Evolutionary conservation across 202 grass and related monocot species (phyloP), one percentile per base, ranked within the genome.

Genomic region (Carex sylvatica): DNA sequence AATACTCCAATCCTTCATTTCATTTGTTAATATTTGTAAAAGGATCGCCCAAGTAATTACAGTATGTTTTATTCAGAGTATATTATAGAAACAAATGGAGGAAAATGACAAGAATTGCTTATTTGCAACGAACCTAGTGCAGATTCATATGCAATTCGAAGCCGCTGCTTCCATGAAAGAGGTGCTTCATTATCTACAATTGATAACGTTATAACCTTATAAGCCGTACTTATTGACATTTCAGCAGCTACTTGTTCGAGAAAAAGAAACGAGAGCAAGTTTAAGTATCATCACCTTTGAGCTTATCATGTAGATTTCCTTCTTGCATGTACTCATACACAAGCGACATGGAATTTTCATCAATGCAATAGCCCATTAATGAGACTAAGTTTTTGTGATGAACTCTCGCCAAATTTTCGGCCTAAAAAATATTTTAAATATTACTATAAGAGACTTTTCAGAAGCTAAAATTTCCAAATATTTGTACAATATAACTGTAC

Each of bases 241-340:
- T 69, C 16, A 8, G 6, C 38, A 13, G 2, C 12, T 19, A 18
- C 5, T 16, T 8, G 0, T 70, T 47, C 1, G 36, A 18, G 6
- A 31, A 70, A 70, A 10, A 14, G 2, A 44, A 7, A 22, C 9
- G 47, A 22, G 22, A 23, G n/a, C n/a, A 47, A 71, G 18, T 18
- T 52, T 15, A 6, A 15, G 15, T 46, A 40, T 61, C 58, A 18
- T 61, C n/a, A 85, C 83, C 61, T 85, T 4, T 61, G 20, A 90
- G 84, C 79, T 87, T 78, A 38, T 87, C 84, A 15, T 78, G 53
- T 61, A 90, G 81, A 40, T 33, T 90, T 62, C 84, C 88, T 72
- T 82, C 72, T 23, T 84, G 31, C 88, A 90, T 87, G 59, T 86
- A 90, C 81, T 90, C 88, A 18, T 86, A 90, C 3, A 90, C 55